Percentiles rank a stretch among this genome's conserved stretches.
These are phyloP conservation scores for Oemleria cerasiformis DNA, from an alignment of 306 rosid genomes.

Conservation along the genomic window DNA sequence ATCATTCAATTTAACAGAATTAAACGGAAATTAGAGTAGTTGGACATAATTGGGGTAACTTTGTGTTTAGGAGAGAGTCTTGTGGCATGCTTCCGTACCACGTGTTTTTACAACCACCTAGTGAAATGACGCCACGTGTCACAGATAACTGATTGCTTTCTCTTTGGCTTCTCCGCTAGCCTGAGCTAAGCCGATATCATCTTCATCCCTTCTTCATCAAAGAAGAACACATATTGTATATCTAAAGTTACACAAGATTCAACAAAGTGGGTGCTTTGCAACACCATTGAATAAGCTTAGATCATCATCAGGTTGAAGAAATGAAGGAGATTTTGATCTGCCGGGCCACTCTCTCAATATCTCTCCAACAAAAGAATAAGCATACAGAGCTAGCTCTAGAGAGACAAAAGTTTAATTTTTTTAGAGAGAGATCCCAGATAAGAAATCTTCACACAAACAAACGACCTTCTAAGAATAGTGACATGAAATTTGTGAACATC, in stretches of 20 bases:
- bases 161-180: no score
- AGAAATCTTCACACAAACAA: constrained; percentile 93
- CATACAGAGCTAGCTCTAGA: constrained; percentile 31
- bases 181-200: no score
- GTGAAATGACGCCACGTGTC: no score
- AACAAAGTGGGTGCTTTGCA: constrained; percentile 50
- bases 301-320: constrained; percentile 69
- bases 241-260: constrained; percentile 34
- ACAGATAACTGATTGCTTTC: no score
- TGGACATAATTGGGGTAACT: no score
- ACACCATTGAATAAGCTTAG: constrained; percentile 71
- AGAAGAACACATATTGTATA: no score
- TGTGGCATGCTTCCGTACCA: no score
- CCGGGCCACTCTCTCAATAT: constrained; percentile 74
- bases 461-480: constrained; percentile 99
- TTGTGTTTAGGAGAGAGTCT: no score
- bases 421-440: constrained; percentile 94
- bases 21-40: no score
- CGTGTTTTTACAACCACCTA: no score
- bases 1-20: no score
- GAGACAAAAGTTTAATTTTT: constrained; percentile 33
- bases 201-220: no score
- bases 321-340: constrained; percentile 63
- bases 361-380: constrained; percentile 20
- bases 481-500: constrained; percentile 99